These are phyloP conservation scores for Globisporangium cederbergense DNA, from an alignment of 352 stramenopile genomes.

Conservation along the genomic window DNA sequence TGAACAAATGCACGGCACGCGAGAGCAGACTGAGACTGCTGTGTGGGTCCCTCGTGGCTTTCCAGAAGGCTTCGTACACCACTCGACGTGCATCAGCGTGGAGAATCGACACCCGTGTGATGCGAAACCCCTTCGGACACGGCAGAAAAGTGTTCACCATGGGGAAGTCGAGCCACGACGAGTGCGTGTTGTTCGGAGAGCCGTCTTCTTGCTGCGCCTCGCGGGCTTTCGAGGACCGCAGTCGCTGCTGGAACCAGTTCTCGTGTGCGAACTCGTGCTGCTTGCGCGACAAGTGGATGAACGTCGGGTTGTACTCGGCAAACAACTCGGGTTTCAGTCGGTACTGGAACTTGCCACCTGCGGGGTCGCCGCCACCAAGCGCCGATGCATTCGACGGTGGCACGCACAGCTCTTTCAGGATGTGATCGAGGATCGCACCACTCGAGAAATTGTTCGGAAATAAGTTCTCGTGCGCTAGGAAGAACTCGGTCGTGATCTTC, in stretches of 20 bases:
- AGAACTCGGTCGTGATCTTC: conserved; percentile 84
- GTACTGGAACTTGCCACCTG: conserved; percentile 72
- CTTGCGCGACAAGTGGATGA: conserved; percentile 84
- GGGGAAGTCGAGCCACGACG: conserved; percentile 77
- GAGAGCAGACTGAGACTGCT: conserved; percentile 67
- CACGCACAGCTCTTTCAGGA: conserved; percentile 75
- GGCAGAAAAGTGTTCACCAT: conserved; percentile 81
- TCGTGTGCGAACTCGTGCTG: conserved; percentile 86
- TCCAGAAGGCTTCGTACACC: conserved; percentile 72
- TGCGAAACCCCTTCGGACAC: conserved; percentile 55
- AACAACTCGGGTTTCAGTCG: conserved; percentile 77
- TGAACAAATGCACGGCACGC: conserved; percentile 75
- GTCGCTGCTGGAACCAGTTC: conserved; percentile 82
- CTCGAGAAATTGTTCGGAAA: conserved; percentile 68
- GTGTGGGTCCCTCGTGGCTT: conserved; percentile 48
- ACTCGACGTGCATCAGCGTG: conserved; percentile 52
- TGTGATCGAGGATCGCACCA: conserved; percentile 62
- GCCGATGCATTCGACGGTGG: conserved; percentile 22
- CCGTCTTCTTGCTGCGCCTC: conserved; percentile 61
- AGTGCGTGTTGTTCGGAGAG: conserved; percentile 60
- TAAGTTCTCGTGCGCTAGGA: conserved; percentile 71
- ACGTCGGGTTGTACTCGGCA: conserved; percentile 83
- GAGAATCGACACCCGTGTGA: conserved; percentile 58
- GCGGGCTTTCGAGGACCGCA: conserved; percentile 61
- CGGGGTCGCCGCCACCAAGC: conserved; percentile 26